Percentiles rank a stretch among this genome's conserved stretches.
These are phyloP conservation scores for Lumnitzera littorea DNA, from an alignment of 345 rosid genomes.

Conservation along the genomic window DNA sequence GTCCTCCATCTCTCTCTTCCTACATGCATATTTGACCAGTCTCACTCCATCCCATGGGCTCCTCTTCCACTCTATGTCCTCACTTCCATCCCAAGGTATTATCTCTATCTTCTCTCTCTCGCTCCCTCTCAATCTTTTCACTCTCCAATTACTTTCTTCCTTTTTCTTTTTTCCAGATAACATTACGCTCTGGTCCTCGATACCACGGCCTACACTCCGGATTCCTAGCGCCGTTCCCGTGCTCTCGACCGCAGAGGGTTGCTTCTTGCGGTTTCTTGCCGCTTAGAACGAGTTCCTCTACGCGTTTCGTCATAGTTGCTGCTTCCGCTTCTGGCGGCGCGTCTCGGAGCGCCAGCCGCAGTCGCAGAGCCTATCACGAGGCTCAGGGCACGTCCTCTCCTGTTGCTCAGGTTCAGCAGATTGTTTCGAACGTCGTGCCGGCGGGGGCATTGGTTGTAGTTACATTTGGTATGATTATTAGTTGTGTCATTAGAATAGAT, in stretches of 20 bases:
- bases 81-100: conserved; percentile 44
- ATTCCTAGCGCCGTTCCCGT: conserved; percentile 12
- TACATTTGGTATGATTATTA: conserved; percentile 56
- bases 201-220: conserved; percentile 17
- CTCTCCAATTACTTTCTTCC: conserved; percentile 1
- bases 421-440: conserved; percentile 50
- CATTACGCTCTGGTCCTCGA: conserved; percentile 17
- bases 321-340: conserved; percentile 28
- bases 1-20: conserved; percentile 2
- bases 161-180: conserved; percentile 18
- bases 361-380: conserved; percentile 53
- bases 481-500: too few species aligned
- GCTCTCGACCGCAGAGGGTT: conserved; percentile 7
- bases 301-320: conserved; percentile 38
- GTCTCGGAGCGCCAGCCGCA: conserved; percentile 20
- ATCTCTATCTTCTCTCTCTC: neutral
- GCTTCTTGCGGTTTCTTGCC: too few species aligned
- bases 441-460: conserved; percentile 49
- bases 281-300: too few species aligned
- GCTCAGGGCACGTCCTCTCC: conserved; percentile 47
- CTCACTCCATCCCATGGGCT: conserved; percentile 33
- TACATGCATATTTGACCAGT: conserved; percentile 25
- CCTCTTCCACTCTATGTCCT: conserved; percentile 39
- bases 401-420: conserved; percentile 45
- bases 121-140: neutral